Conservation (phyloP, 192 early-diverging fungal genomes). For the Coemansia sp. region DNA sequence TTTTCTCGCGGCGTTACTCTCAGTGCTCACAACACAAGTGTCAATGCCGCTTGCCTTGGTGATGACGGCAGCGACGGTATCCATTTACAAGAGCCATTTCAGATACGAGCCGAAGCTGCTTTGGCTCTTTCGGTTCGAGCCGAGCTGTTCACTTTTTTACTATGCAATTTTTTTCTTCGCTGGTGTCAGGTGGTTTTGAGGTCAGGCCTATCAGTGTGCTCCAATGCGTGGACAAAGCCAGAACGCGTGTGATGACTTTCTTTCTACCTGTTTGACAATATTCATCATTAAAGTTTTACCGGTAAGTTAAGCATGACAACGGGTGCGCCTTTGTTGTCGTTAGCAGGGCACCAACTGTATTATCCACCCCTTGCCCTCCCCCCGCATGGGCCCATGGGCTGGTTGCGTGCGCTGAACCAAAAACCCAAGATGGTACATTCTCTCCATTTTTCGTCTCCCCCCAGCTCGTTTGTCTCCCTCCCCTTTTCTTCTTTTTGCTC, state of each 20-base stretch:
- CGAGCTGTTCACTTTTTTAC: background rate
- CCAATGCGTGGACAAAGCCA: background rate
- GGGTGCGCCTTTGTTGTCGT: background rate
- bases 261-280: background rate
- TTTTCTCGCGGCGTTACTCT: background rate
- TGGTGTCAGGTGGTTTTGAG: background rate
- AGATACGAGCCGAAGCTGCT: background rate
- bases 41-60: background rate
- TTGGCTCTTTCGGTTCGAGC: background rate
- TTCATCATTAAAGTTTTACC: background rate
- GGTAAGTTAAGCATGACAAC: background rate
- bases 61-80: background rate
- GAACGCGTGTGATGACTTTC: background rate
- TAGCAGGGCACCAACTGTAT: background rate
- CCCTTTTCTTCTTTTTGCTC: background rate
- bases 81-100: background rate
- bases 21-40: background rate
- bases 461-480: background rate
- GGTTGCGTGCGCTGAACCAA: background rate
- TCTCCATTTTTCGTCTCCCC: background rate
- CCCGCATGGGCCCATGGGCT: background rate
- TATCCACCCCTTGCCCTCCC: background rate
- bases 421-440: background rate
- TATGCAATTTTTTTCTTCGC: no score
- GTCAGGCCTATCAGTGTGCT: background rate